Base-by-base conservation (phyloP, 768 basidiomycete species). In the Mycena indigotica region DNA sequence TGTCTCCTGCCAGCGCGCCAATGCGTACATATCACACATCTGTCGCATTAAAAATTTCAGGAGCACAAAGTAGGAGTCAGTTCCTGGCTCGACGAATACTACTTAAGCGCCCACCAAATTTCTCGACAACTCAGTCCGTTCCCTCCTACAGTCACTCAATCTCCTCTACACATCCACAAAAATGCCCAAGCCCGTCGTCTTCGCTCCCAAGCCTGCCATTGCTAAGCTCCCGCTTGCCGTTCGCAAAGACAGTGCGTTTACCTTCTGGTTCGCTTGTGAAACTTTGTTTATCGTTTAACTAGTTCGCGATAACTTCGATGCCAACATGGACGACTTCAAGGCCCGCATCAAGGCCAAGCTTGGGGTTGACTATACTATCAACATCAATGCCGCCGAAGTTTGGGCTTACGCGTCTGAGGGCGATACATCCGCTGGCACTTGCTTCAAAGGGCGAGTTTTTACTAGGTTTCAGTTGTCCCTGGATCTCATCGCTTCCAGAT, bases 301-400 rank as follows among this genome's bases (percentile, higher is more conserved):
- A 78, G 77, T 76, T 46, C 72, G 75, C 30, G 76, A 78, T 56
- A 71, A 75, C 28, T 78, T 67, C 49, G 75, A 77, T 25, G 61
- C 67, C 26, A 67, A 73, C 49, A 73, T 68, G 55, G 72, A 64
- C n/a, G 73, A 70, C 1, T 67, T 68, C 17, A 70, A 82, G 52
- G 50, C 58, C 13, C 61, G 69, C 30, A 70, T 76, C 50, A 62
- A 69, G 25, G 70, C 66, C 23, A 53, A 67, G 19, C 59, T 74
- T 13, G 73, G 71, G 4, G 63, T 56, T 12, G 62, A 66, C 16
- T 69, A 74, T 60, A 61, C 59, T 0, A 64, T 77, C 63, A 75
- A 73, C 56, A 63, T 77, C 66, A 69, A 75, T 61, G 61, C 72
- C 23, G 70, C 69, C 39, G 72, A 70, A 28, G 66, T 76, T 23